Conservation (phyloP, 2,329 filamentous ascomycete species). For the Sarocladium oryzae region DNA sequence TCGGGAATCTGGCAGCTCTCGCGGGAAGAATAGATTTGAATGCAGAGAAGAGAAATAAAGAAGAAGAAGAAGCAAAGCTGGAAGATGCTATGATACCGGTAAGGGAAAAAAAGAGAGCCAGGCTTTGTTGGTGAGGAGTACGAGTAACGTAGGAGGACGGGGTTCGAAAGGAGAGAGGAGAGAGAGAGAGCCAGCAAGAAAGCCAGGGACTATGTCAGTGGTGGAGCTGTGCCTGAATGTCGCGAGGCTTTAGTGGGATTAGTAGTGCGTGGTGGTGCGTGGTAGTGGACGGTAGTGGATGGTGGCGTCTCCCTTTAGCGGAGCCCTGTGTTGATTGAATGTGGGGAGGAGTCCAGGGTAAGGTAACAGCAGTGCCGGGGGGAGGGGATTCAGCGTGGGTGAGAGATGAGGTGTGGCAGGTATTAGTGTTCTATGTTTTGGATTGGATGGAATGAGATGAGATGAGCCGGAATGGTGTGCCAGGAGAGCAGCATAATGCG, state of each 20-base stretch:
- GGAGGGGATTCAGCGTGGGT: no score
- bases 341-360: constrained; percentile 6
- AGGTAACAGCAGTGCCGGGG: background rate
- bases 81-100: background rate
- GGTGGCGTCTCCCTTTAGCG: constrained; percentile 4
- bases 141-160: background rate
- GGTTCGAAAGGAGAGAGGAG: background rate
- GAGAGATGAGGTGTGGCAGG: no score
- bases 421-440: no score
- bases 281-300: background rate
- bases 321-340: constrained; percentile 2
- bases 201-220: background rate
- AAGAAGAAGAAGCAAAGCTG: background rate
- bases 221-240: constrained; percentile 5
- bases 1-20: no score
- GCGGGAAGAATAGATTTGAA: no score
- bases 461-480: no score
- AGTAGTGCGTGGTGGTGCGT: background rate
- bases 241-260: background rate
- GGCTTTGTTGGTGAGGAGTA: no score
- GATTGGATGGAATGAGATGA: background rate
- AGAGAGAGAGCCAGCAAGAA: background rate
- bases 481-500: background rate
- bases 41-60: background rate
- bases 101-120: no score